Conservation (phyloP, 768 basidiomycete genomes). For the Tylopilus rubrobrunneus region DNA sequence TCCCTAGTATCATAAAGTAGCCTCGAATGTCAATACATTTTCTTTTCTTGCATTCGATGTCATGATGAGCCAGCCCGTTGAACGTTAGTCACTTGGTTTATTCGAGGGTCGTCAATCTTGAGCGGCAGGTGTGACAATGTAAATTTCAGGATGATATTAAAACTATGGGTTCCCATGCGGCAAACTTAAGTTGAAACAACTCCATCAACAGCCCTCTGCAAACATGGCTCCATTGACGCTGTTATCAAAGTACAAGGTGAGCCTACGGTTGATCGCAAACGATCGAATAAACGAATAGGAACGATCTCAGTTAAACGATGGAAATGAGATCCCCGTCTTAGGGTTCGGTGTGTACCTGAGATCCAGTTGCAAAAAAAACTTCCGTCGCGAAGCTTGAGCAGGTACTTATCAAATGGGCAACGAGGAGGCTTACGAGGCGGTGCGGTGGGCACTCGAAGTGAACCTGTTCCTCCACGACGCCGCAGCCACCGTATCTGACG, state of each 20-base stretch:
- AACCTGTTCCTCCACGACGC: neutral
- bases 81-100: no score
- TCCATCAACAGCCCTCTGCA: neutral
- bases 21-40: neutral
- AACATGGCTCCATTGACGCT: neutral
- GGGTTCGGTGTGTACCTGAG: conserved; percentile 4
- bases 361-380: neutral
- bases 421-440: conserved; percentile 1
- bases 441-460: conserved; percentile 11
- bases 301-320: neutral
- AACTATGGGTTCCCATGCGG: neutral
- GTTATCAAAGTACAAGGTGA: conserved; percentile 10
- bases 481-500: neutral
- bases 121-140: neutral
- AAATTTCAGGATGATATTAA: neutral
- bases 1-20: neutral
- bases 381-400: neutral
- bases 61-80: no score
- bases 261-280: neutral
- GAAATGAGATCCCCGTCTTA: conserved; percentile 8
- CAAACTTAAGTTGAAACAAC: neutral
- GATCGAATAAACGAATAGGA: neutral
- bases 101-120: no score
- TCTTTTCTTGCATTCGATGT: neutral
- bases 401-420: conserved; percentile 7